phyloP scores from a whole-genome alignment of 768 basidiomycete species.

The Vararia minispora region DNA sequence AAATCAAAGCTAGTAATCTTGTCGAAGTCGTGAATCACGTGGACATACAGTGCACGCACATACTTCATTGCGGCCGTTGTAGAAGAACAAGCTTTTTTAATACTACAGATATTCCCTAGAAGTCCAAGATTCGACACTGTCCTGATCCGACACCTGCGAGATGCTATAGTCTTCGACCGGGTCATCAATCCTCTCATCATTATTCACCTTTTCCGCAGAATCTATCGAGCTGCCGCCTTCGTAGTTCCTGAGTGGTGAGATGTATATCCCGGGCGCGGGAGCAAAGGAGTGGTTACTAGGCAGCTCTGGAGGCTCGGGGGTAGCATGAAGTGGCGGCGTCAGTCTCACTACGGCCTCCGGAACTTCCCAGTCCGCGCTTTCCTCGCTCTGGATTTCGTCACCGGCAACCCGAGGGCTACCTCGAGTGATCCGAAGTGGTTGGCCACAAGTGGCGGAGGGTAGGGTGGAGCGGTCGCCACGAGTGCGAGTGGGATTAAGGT shows the following conservation, averaged over 20 bases:
- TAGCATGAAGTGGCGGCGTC: background rate
- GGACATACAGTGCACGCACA: background rate
- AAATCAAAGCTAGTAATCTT: background rate
- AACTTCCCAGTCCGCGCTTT: background rate
- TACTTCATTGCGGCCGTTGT: background rate
- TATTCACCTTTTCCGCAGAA: background rate
- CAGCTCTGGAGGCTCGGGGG: background rate
- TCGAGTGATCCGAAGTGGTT: background rate
- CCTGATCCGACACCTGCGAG: background rate
- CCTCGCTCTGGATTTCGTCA: too few species aligned
- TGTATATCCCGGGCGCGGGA: constrained; percentile 15
- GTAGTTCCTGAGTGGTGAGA: constrained; percentile 23
- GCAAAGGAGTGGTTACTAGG: constrained; percentile 9
- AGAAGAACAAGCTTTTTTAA: background rate
- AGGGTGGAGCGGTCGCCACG: too few species aligned
- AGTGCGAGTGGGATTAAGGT: too few species aligned
- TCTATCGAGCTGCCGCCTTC: background rate
- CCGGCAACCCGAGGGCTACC: background rate
- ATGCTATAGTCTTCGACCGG: background rate
- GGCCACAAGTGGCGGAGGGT: background rate
- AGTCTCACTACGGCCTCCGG: background rate
- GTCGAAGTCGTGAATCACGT: background rate
- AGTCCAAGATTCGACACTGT: constrained; percentile 1
- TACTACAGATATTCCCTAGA: background rate
- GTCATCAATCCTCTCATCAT: background rate